Percentiles rank a stretch among this genome's conserved stretches.
Conservation (phyloP, 495 filamentous ascomycete species). For the Podospora australis region DNA sequence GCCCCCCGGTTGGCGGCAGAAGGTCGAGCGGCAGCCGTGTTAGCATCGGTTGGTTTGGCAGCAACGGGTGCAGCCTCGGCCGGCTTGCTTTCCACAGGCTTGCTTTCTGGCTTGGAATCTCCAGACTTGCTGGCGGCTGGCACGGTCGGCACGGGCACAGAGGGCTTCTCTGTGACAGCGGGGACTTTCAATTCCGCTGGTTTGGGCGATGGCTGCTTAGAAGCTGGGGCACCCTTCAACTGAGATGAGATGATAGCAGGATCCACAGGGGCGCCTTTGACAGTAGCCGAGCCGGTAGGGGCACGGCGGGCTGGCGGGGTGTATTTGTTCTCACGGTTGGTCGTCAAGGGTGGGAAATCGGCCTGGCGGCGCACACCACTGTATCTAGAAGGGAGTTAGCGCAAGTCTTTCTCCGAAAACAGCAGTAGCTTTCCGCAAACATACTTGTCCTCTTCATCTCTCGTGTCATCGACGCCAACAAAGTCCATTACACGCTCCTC, state of each 20-base stretch:
- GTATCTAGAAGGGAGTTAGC: constrained; percentile 53
- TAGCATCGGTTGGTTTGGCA: constrained; percentile 26
- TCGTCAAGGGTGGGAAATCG: constrained; percentile 59
- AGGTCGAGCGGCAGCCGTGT: constrained; percentile 21
- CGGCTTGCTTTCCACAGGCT: constrained; percentile 27
- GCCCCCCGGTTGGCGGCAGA: constrained; percentile 33
- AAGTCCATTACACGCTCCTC: constrained; percentile 77
- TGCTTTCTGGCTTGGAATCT: constrained; percentile 18
- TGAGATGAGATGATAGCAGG: constrained; percentile 78
- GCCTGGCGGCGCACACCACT: constrained; percentile 81
- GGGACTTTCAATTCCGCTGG: constrained; percentile 33
- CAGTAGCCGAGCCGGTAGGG: constrained; percentile 63
- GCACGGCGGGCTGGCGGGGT: constrained; percentile 82
- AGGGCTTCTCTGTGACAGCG: constrained; percentile 21
- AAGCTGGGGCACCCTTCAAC: constrained; percentile 43
- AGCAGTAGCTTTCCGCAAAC: constrained; percentile 19
- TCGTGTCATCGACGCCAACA: constrained; percentile 49
- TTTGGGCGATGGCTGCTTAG: constrained; percentile 40
- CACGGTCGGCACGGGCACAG: constrained; percentile 6
- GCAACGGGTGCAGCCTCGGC: constrained; percentile 20
- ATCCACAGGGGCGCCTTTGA: constrained; percentile 67
- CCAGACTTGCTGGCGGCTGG: constrained; percentile 26
- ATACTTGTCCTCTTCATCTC: constrained; percentile 84
- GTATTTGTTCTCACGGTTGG: constrained; percentile 64
- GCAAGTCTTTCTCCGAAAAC: neutral